A percentile compares a stretch with the other conserved stretches of the same genome.
phyloP scores from a whole-genome alignment of 371 early-diverging fungal species.

The Rhizopus stolonifer region DNA sequence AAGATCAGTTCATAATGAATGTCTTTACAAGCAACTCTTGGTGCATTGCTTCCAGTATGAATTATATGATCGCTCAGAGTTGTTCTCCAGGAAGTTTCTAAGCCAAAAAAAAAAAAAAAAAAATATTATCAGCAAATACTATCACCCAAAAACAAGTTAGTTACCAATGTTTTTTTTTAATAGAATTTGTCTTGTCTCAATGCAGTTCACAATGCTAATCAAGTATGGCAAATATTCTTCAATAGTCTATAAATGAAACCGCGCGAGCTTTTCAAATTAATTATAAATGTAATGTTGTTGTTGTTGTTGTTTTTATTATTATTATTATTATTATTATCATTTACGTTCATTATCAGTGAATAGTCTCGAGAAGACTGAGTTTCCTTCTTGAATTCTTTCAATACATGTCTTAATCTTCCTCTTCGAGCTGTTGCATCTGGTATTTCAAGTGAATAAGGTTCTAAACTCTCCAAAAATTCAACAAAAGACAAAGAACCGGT shows the following conservation, averaged over 20 bases:
- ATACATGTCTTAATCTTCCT: conserved; percentile 54
- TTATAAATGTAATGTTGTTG: no score
- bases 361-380: conserved; percentile 53
- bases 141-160: no score
- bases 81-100: conserved; percentile 68
- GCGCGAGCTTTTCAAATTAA: no score
- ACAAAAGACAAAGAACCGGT: conserved; percentile 62
- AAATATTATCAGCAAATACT: no score
- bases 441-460: conserved; percentile 49
- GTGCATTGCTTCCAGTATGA: conserved; percentile 59
- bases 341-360: conserved; percentile 48
- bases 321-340: not conserved
- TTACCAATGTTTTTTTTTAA: conserved; percentile 42
- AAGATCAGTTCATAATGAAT: conserved; percentile 64
- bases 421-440: conserved; percentile 66
- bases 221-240: conserved; percentile 67
- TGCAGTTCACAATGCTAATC: conserved; percentile 51
- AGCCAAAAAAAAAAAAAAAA: no score
- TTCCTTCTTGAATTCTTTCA: conserved; percentile 58
- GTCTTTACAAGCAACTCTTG: conserved; percentile 51
- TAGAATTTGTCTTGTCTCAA: conserved; percentile 49
- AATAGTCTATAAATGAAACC: conserved; percentile 46
- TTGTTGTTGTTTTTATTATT: not conserved
- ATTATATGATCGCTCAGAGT: conserved; percentile 54
- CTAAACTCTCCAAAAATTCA: conserved; percentile 47